A percentile compares a stretch with the other conserved stretches of the same genome.
These are phyloP conservation scores for Verticillium tricorpus DNA, from an alignment of 2,329 filamentous ascomycete genomes.

Conservation along the genomic window DNA sequence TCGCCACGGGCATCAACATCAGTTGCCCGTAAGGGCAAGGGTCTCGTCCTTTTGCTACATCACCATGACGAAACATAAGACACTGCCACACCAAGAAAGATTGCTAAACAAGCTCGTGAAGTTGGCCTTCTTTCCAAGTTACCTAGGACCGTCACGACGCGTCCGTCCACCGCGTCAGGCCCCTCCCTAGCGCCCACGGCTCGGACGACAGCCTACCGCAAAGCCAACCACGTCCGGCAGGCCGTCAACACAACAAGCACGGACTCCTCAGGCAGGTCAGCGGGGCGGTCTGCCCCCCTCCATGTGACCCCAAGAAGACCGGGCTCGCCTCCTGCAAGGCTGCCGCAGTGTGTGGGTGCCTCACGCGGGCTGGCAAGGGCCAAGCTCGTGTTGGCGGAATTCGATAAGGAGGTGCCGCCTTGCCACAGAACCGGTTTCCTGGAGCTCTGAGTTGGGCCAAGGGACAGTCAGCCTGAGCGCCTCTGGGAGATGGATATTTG, in stretches of 20 bases:
- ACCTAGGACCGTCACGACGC: conserved; percentile 2
- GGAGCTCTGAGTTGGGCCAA: not conserved
- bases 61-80: not conserved
- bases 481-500: not conserved
- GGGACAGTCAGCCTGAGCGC: not conserved
- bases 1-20: not conserved
- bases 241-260: not conserved
- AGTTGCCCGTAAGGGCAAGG: not conserved
- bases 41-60: not conserved
- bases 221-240: too few relatives aligned
- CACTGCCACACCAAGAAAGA: not conserved
- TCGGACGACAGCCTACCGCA: not conserved
- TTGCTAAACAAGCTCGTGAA: not conserved
- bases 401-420: not conserved
- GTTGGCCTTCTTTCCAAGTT: not conserved
- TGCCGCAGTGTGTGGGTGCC: not conserved
- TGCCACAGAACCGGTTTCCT: not conserved
- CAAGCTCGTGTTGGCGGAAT: not conserved
- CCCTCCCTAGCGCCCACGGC: not conserved
- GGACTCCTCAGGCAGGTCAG: not conserved
- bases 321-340: not conserved
- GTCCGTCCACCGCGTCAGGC: not conserved
- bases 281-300: not conserved
- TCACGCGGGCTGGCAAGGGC: not conserved
- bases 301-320: not conserved